Evolutionary conservation across 768 basidiomycete genomes (phyloP).

Genomic region (Russula virescens): DNA sequence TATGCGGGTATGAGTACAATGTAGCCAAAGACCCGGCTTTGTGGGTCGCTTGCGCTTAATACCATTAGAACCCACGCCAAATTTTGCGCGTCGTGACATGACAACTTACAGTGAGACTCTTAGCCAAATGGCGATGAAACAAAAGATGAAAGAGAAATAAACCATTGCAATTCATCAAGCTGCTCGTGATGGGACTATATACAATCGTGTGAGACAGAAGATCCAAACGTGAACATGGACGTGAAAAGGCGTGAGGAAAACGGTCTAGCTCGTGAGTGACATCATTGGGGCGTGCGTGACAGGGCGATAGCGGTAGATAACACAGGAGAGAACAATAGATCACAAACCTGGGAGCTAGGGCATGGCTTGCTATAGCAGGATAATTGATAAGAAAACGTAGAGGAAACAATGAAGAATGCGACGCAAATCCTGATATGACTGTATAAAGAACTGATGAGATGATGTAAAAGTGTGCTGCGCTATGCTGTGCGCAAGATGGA

Average conservation of each 20-base stretch:
- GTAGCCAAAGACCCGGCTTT: no score
- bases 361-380: not conserved
- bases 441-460: slow-evolving; percentile 12
- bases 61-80: no score
- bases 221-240: slow-evolving; percentile 1
- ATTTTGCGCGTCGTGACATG: no score
- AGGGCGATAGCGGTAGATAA: slow-evolving; percentile 9
- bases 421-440: slow-evolving; percentile 10
- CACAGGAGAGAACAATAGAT: not conserved
- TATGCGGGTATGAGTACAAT: no score
- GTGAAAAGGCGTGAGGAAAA: slow-evolving; percentile 3
- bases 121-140: not conserved
- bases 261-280: slow-evolving; percentile 12
- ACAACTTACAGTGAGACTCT: no score
- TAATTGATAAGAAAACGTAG: not conserved
- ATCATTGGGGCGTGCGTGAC: not conserved
- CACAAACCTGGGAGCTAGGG: not conserved
- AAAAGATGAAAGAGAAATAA: not conserved
- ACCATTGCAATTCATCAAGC: not conserved
- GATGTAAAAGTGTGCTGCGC: not conserved
- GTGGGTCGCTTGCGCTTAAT: no score
- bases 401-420: slow-evolving; percentile 1
- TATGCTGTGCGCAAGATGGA: not conserved
- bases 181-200: slow-evolving; percentile 1
- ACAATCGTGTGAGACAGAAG: not conserved